Conservation (phyloP, 441 rosid genomes). For the Bruguiera hainesii region DNA sequence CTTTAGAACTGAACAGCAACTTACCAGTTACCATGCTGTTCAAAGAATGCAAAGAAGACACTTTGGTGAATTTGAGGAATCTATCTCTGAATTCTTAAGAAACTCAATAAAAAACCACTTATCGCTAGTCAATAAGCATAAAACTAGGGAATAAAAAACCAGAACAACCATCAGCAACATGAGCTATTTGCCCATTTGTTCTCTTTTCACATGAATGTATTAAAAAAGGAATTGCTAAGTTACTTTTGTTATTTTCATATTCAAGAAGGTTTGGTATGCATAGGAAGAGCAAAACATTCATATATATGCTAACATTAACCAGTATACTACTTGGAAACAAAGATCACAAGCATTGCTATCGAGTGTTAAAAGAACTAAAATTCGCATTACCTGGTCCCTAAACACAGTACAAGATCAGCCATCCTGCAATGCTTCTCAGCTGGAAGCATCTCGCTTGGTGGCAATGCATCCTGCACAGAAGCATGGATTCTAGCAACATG, state of each 20-base stretch:
- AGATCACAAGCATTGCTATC: not conserved
- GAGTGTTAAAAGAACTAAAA: not conserved
- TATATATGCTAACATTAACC: not conserved
- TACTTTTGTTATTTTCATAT: not conserved
- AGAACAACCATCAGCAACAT: too few relatives aligned
- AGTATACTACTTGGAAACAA: not conserved
- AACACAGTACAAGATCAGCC: conserved; percentile 89
- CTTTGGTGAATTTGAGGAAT: not conserved
- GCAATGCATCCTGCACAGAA: conserved; percentile 75
- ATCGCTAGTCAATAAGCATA: not conserved
- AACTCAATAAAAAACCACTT: not conserved
- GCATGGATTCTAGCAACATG: conserved; percentile 7
- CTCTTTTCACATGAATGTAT: not conserved
- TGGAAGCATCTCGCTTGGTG: conserved; percentile 70
- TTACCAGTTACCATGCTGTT: not conserved
- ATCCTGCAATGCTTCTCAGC: conserved; percentile 85
- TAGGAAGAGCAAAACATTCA: not conserved
- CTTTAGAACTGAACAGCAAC: not conserved
- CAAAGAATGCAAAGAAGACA: not conserved
- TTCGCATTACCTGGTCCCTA: conserved; percentile 76
- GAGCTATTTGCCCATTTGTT: not conserved
- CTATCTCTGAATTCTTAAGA: not conserved
- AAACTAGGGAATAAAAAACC: not conserved
- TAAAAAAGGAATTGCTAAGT: not conserved
- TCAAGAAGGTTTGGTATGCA: not conserved